phyloP scores from a whole-genome alignment of 352 stramenopile species.

The Phytopythium ostracodes region DNA sequence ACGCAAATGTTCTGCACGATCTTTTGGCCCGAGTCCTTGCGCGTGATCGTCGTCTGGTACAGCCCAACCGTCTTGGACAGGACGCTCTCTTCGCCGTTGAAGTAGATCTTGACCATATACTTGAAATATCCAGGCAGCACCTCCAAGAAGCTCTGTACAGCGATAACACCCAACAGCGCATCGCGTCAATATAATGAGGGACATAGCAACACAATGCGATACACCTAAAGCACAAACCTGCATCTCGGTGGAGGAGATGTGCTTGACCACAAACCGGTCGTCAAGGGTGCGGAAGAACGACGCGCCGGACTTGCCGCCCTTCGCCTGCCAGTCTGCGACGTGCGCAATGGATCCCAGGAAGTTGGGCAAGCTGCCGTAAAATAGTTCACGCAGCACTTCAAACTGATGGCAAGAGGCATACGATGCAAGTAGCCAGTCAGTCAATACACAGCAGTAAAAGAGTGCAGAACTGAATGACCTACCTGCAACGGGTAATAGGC shows the following conservation, averaged over 20 bases:
- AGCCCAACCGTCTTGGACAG: constrained; percentile 97
- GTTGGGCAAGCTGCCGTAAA: constrained; percentile 54
- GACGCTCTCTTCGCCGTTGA: constrained; percentile 91
- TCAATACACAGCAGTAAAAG: background rate
- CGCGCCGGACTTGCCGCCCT: constrained; percentile 96
- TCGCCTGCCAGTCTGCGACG: constrained; percentile 88
- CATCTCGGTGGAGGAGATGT: constrained; percentile 96
- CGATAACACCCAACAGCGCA: no score
- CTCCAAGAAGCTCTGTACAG: constrained; percentile 80
- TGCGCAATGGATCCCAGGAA: constrained; percentile 85
- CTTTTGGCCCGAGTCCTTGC: constrained; percentile 89
- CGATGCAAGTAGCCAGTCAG: background rate
- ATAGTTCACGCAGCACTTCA: constrained; percentile 91
- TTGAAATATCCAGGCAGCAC: constrained; percentile 93
- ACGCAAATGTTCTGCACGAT: constrained; percentile 91
- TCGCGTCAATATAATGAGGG: no score
- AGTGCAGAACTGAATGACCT: background rate
- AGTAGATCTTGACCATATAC: constrained; percentile 96
- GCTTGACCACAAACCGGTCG: constrained; percentile 98
- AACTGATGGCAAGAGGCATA: constrained; percentile 51
- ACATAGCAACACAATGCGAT: no score
- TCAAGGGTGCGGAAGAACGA: constrained; percentile 95
- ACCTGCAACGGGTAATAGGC: constrained; percentile 82
- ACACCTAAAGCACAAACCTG: constrained; percentile 88
- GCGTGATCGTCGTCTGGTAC: constrained; percentile 96